phyloP scores from a whole-genome alignment of 257 asterid species.

The Solanum tarijense region DNA sequence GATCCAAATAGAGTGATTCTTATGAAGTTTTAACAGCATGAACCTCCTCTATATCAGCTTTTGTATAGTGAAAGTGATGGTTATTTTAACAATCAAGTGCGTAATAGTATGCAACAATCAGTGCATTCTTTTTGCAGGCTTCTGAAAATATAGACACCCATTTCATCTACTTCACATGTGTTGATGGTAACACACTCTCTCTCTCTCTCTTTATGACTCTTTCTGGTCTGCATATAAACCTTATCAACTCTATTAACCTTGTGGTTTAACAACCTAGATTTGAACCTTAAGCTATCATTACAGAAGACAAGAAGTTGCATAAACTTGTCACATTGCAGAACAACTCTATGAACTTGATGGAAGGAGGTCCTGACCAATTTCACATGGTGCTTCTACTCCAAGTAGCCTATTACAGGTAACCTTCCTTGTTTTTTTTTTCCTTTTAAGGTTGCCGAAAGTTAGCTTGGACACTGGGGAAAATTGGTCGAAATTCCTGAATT shows the following conservation, averaged over 20 bases:
- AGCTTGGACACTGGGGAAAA: background rate
- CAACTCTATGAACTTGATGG: slow-evolving; percentile 88
- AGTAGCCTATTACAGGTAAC: slow-evolving; percentile 48
- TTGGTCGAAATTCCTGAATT: background rate
- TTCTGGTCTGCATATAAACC: background rate
- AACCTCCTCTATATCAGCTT: background rate
- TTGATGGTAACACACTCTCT: background rate
- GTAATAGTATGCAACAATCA: background rate
- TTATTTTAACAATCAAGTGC: too few species aligned
- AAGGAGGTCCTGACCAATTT: slow-evolving; percentile 65
- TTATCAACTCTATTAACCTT: background rate
- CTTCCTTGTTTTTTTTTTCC: background rate
- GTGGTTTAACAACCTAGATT: background rate
- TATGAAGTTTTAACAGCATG: background rate
- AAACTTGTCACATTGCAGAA: slow-evolving; percentile 24
- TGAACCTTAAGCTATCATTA: background rate
- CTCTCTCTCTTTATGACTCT: background rate
- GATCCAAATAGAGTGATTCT: background rate
- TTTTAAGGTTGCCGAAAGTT: background rate
- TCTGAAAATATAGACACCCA: slow-evolving; percentile 58
- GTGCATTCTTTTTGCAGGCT: slow-evolving; percentile 44
- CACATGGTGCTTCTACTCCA: slow-evolving; percentile 69
- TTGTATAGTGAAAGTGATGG: background rate
- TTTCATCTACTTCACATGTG: slow-evolving; percentile 57
- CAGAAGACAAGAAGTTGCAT: background rate